Base-by-base conservation (phyloP, 495 filamentous ascomycete species). In the Trichoderma parareesei region DNA sequence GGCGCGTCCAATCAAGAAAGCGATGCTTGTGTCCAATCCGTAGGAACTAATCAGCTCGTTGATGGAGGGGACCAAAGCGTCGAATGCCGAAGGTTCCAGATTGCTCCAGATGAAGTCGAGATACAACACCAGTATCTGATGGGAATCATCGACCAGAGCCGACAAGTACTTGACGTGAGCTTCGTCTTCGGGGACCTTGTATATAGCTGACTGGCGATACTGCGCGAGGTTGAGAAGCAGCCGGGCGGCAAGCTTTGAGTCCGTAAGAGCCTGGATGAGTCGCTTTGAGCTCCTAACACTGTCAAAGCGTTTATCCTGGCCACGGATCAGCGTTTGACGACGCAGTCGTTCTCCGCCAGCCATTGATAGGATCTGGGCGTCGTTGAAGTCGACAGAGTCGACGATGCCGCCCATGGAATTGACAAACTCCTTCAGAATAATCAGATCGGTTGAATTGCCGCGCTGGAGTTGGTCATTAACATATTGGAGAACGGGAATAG, bases 341-440 rank as follows among this genome's bases (percentile, higher is more conserved):
- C 90, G 88, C 2, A 99, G 81, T 46, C 87, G 68, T 44, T 90
- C 87, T 9, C 94, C 93, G 62, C 92, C 92, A 14, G 90, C 89
- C 84, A 99, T 89, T 14, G 89, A 91, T 61, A 86, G 81, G 5
- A 96, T 81, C 71, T 97, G 93, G 13, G 84, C 76, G 63, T 99
- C 94, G 43, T 90, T 97, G 67, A 95, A 90, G 71, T 90, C 88
- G 44, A 86, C 79, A 68, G 92, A 89, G 0, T 92, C 86, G 33
- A 92, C 86, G 44, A 99, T 90, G 42, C 95, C 95, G 14, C 90
- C 89, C 95, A 98, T 97, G 4, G 90, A 90, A 40, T 82, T 87
- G 59, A 96, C 89, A 46, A 98, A 77, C 68, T 97, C 88, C 71
- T 94, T 88, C 53, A 99, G 73, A 62, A 99, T 87, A 62, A 96